A percentile compares a stretch with the other conserved stretches of the same genome.
Evolutionary conservation across 129 eudicot species (phyloP).

Genomic region (Saussurea involucrata): DNA sequence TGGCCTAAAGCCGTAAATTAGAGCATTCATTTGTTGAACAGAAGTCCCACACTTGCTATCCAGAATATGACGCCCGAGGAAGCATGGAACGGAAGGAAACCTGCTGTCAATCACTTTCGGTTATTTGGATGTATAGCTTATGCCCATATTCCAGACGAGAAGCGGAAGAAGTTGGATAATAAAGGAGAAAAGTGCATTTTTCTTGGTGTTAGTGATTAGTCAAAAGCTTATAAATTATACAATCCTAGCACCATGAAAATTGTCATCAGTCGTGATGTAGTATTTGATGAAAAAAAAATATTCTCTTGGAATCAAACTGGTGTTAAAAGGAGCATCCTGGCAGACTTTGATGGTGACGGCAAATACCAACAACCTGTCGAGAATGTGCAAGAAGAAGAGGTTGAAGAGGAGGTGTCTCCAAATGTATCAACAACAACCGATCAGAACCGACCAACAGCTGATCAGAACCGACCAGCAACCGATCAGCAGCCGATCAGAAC

Average conservation of each 20-base stretch:
- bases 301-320: neutral
- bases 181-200: neutral
- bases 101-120: neutral
- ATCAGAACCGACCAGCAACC: neutral
- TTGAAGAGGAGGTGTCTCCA: neutral
- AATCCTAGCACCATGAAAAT: neutral
- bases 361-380: neutral
- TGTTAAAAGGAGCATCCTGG: neutral
- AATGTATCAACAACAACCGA: neutral
- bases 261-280: neutral
- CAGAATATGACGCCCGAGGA: neutral
- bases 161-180: neutral
- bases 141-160: neutral
- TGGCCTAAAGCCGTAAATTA: neutral
- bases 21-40: neutral
- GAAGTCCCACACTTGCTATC: neutral
- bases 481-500: neutral
- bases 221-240: neutral
- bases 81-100: neutral
- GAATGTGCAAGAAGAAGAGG: neutral
- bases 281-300: neutral
- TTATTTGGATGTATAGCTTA: neutral
- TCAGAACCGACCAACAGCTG: neutral
- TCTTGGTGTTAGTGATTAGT: slow-evolving; percentile 9
- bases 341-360: neutral